phyloP scores from a whole-genome alignment of 208 protist species.

The Vickermania spadyakhi region DNA sequence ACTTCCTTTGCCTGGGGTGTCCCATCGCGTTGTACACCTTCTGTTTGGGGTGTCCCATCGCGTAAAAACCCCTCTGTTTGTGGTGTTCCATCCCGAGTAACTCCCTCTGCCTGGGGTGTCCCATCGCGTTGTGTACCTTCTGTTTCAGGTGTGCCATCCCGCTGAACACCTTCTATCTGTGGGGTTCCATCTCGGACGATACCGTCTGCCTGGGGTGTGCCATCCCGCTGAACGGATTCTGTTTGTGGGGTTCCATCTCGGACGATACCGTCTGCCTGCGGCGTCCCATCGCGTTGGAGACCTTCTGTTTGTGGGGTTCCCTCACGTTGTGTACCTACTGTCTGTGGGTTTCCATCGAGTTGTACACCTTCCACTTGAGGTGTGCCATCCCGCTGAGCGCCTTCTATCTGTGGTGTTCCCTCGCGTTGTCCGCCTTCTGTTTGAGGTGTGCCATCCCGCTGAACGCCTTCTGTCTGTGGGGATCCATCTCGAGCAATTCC shows the following conservation, averaged over 20 bases:
- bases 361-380: neutral
- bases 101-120: neutral
- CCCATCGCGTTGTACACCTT: neutral
- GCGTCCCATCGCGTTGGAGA: neutral
- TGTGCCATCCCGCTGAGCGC: neutral
- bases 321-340: neutral
- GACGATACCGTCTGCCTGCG: neutral
- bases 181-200: neutral
- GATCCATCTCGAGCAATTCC: neutral
- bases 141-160: neutral
- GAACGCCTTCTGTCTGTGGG: neutral
- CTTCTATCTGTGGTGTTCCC: neutral
- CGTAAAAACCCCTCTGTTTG: neutral
- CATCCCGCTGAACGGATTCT: neutral
- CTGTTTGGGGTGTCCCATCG: neutral
- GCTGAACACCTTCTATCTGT: neutral
- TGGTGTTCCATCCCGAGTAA: neutral
- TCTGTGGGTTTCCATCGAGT: neutral
- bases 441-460: neutral
- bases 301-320: neutral
- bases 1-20: neutral
- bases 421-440: neutral
- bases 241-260: neutral
- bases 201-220: neutral
- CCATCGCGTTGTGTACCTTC: neutral